Conservation (phyloP, 1,284 basidiomycete species). For the Ceratorhiza oryzae-sativae region DNA sequence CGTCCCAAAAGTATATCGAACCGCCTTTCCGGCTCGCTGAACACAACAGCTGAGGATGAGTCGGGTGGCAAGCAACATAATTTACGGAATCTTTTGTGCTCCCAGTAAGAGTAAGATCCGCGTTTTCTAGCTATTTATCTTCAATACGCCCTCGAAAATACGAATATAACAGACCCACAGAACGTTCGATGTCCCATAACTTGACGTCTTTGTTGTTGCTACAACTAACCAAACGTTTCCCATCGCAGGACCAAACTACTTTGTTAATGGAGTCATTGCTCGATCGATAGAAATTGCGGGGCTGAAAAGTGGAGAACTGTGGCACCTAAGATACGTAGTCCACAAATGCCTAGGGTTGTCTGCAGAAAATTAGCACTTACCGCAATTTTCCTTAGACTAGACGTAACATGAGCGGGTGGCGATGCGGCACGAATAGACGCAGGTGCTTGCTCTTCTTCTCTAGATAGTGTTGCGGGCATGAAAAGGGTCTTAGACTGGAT, state of each 20-base stretch:
- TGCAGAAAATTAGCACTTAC: neutral
- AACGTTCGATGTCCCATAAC: constrained; percentile 32
- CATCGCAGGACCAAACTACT: constrained; percentile 34
- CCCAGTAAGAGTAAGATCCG: constrained; percentile 59
- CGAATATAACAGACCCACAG: neutral
- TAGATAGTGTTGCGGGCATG: constrained; percentile 29
- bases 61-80: constrained; percentile 80
- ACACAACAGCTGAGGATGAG: constrained; percentile 78
- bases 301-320: constrained; percentile 18
- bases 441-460: constrained; percentile 36
- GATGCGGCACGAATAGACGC: constrained; percentile 17
- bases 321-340: neutral
- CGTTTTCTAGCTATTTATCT: constrained; percentile 13
- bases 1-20: constrained; percentile 79
- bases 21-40: constrained; percentile 76
- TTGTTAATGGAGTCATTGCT: constrained; percentile 33
- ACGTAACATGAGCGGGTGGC: constrained; percentile 10
- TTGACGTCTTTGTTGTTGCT: constrained; percentile 36
- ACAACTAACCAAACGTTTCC: constrained; percentile 26
- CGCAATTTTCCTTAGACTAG: constrained; percentile 23
- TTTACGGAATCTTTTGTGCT: constrained; percentile 77
- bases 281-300: constrained; percentile 35
- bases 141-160: neutral
- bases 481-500: neutral
- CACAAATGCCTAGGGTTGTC: neutral